Conservation (phyloP, 2,329 filamentous ascomycete genomes). For the Fusarium phyllophilum region DNA sequence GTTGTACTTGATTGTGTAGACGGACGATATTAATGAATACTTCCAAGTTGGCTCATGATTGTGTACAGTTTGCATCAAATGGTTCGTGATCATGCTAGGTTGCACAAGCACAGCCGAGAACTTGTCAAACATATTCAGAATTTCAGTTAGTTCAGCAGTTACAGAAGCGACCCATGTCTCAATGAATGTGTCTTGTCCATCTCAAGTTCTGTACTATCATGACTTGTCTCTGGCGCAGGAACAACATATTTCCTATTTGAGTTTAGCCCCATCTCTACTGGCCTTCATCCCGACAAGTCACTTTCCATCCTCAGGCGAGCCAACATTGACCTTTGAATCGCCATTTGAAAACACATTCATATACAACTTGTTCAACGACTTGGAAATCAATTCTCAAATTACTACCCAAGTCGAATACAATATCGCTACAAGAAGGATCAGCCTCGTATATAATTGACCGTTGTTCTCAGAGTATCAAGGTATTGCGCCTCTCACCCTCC, state of each 20-base stretch:
- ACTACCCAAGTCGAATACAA: too few species aligned
- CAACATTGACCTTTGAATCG: background rate
- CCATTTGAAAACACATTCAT: background rate
- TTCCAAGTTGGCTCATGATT: background rate
- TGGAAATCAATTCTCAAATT: background rate
- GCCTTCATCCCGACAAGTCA: background rate
- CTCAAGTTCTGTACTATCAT: background rate
- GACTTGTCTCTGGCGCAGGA: background rate
- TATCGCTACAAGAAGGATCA: background rate
- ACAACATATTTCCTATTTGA: constrained; percentile 24
- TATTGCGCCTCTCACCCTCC: background rate
- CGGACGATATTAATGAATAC: background rate
- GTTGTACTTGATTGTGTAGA: constrained; percentile 6
- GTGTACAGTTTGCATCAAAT: background rate
- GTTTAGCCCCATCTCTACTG: background rate
- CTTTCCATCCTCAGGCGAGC: background rate
- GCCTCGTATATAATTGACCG: background rate
- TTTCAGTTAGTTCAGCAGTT: too few species aligned
- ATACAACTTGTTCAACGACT: background rate
- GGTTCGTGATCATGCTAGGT: background rate
- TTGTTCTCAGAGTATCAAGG: background rate
- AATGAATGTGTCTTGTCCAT: background rate
- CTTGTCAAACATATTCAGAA: background rate
- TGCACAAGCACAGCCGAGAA: background rate
- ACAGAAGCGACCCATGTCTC: background rate